Evolutionary conservation across 2,329 filamentous ascomycete species (phyloP).

Genomic region (Trichoderma sp.): DNA sequence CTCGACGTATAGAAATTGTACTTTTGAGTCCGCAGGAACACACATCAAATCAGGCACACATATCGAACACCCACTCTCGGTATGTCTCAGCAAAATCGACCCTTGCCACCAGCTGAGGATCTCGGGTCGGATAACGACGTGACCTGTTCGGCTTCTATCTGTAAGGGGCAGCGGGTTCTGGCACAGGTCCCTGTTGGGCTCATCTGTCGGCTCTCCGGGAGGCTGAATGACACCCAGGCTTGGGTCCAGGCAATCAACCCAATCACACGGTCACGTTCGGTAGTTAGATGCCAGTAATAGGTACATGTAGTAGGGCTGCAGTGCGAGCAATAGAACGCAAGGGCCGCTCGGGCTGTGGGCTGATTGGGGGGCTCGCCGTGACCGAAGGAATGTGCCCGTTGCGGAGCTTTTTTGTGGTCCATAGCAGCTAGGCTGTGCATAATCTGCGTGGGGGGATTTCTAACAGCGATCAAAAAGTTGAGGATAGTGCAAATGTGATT

Average conservation of each 20-base stretch:
- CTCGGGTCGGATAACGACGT: background rate
- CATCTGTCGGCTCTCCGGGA: background rate
- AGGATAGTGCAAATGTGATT: background rate
- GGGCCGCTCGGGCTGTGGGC: background rate
- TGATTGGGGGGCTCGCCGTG: background rate
- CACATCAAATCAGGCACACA: no score
- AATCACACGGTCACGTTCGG: background rate
- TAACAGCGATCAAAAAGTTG: background rate
- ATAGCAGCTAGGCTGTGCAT: background rate
- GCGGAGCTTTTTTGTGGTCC: background rate
- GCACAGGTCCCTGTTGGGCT: background rate
- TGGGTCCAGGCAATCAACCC: background rate
- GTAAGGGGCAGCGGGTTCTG: background rate
- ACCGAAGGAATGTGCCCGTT: background rate
- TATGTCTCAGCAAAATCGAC: background rate
- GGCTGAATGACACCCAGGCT: conserved; percentile 4
- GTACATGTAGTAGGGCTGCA: background rate
- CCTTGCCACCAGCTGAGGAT: background rate
- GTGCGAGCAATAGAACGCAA: background rate
- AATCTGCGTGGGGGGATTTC: background rate
- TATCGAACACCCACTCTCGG: background rate
- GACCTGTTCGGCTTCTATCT: conserved; percentile 1
- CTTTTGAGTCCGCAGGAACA: background rate
- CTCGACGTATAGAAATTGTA: background rate
- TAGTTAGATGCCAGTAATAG: background rate